Base-by-base conservation (phyloP, 768 basidiomycete genomes). In the Naganishia antarctica region DNA sequence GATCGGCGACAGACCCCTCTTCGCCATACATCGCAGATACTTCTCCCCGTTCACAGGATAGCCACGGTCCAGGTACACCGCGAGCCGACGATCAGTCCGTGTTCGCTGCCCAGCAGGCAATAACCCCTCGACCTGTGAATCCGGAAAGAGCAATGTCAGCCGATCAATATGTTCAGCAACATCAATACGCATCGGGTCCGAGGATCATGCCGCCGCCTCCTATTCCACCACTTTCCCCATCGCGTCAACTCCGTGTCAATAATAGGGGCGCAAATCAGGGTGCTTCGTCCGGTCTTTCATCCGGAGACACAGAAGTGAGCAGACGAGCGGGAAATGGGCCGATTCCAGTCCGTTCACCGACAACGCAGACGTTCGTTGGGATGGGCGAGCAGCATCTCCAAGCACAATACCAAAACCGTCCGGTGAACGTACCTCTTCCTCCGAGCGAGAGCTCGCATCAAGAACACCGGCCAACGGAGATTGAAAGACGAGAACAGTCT, bases 141-240 rank as follows among this genome's bases (percentile, higher is more conserved):
- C 53, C 37, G n/a, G n/a, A n/a, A n/a, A 21, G 53, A 57, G 37
- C 32, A 34, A 25, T 34, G 34, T 3, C 12, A 37, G 34, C 34
- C 18, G 53, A 57, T 41, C 34, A 37, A 26, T 40, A 25, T 26
- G n/a, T 16, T 2, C 53, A 57, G 31, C 53, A 57, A 23, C 53
- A n/a, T n/a, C n/a, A 57, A 18, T 40, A 40, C 26, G 15, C 53
- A 23, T 34, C 34, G 32, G 31, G 37, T 23, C 34, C 26, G 23
- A 32, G 53, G 37, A 57, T 21, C 21, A 57, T 57, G 34, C 53
- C 37, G 9, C 53, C 53, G 21, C 53, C 53, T 5, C 53, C 53
- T 13, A 57, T 57, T 18, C 53, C 53, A 25, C 53, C 53, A 40
- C 53, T 57, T 16, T 57, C 53, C 34, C 53, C 53, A 57, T 57